A percentile compares a stretch with the other conserved stretches of the same genome.
These are phyloP conservation scores for Podospora pseudoanserina DNA, from an alignment of 495 filamentous ascomycete species.

Conservation along the genomic window DNA sequence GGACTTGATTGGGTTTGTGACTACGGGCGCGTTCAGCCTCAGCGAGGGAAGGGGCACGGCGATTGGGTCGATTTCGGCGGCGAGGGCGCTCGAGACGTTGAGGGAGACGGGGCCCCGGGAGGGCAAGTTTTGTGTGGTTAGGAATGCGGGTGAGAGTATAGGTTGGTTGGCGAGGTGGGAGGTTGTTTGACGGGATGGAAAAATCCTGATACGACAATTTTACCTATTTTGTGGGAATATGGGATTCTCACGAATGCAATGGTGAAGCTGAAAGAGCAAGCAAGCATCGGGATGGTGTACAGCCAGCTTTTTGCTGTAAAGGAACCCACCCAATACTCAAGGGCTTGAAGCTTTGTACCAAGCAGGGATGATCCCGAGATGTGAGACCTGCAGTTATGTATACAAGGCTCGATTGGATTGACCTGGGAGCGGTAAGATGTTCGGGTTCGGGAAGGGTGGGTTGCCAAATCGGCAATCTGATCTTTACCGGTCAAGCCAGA, in stretches of 20 bases:
- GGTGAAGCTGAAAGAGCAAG: background rate
- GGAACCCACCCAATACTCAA: too few species aligned
- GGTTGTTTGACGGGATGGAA: conserved; percentile 43
- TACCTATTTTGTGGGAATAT: background rate
- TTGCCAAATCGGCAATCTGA: background rate
- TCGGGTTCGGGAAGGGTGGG: background rate
- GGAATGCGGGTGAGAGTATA: conserved; percentile 69
- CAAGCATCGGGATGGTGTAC: background rate
- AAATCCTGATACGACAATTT: background rate
- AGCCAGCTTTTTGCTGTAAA: background rate
- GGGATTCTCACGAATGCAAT: background rate
- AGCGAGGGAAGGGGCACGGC: conserved; percentile 72
- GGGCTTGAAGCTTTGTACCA: background rate
- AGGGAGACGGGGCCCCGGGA: conserved; percentile 22
- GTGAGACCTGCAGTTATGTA: background rate
- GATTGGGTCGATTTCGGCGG: conserved; percentile 65
- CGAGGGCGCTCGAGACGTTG: conserved; percentile 46
- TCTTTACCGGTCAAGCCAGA: background rate
- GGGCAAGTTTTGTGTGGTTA: conserved; percentile 67
- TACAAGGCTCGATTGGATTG: background rate
- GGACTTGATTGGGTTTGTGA: conserved; percentile 89
- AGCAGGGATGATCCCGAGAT: background rate
- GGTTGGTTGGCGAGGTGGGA: conserved; percentile 83
- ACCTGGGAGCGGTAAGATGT: background rate
- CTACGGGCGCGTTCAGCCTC: conserved; percentile 78